A percentile compares a stretch with the other conserved stretches of the same genome.
phyloP scores from a whole-genome alignment of 2,329 filamentous ascomycete species.

The Fusarium sp. region DNA sequence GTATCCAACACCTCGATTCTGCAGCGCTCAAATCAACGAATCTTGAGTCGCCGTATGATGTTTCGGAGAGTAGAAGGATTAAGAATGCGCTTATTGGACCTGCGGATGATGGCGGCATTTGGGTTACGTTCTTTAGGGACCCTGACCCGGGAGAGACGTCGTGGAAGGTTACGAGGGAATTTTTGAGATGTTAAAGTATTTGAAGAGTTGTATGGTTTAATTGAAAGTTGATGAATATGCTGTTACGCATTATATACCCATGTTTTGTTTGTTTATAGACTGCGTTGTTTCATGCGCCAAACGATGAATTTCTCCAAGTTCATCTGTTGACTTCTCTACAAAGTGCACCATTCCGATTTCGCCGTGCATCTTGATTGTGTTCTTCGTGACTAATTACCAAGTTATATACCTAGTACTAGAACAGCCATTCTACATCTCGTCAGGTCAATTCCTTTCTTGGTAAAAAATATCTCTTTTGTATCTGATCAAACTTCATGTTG shows the following conservation, averaged over 20 bases:
- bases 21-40: background rate
- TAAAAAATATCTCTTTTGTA: no score
- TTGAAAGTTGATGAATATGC: background rate
- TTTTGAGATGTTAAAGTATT: slow-evolving; percentile 27
- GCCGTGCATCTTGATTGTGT: accelerated
- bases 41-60: slow-evolving; percentile 42
- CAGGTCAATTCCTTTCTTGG: no score
- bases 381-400: accelerated
- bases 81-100: slow-evolving; percentile 46
- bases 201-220: background rate
- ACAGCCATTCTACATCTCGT: accelerated
- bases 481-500: accelerated
- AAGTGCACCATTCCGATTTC: accelerated
- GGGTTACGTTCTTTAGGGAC: slow-evolving; percentile 44
- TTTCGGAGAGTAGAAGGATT: slow-evolving; percentile 41
- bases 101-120: slow-evolving; percentile 37
- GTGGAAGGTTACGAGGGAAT: slow-evolving; percentile 46
- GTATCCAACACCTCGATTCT: slow-evolving; percentile 26
- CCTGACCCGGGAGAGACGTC: slow-evolving; percentile 34
- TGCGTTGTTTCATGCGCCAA: no score
- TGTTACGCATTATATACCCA: background rate
- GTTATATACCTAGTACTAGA: accelerated
- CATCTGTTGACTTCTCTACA: accelerated
- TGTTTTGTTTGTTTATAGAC: background rate
- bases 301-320: accelerated